Evolutionary conservation across 768 basidiomycete genomes (phyloP).

Genomic region (Rhizopogon rudus): DNA sequence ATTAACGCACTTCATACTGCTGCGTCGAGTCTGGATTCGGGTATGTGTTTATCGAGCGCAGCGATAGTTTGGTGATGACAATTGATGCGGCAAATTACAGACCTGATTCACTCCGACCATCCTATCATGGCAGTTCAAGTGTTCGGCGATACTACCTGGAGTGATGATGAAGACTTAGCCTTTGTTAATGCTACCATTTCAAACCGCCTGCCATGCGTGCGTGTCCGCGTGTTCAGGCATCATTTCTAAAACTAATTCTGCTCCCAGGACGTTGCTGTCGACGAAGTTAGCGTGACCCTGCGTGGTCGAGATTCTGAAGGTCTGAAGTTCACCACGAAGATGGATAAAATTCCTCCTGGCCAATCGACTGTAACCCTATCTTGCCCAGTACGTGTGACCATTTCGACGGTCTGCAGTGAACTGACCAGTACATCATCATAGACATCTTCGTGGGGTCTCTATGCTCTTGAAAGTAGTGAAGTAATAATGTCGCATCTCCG

Average conservation of each 20-base stretch:
- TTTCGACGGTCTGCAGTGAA: not conserved
- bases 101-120: constrained; percentile 65
- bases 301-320: constrained; percentile 59
- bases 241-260: constrained; percentile 7
- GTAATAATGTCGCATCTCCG: constrained; percentile 58
- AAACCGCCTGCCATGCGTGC: constrained; percentile 75
- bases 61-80: constrained; percentile 1
- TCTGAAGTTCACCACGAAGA: constrained; percentile 46
- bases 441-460: constrained; percentile 70
- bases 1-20: constrained; percentile 44
- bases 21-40: constrained; percentile 48
- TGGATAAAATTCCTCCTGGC: constrained; percentile 50
- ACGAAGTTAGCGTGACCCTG: constrained; percentile 58
- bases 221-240: constrained; percentile 19
- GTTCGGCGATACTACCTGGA: constrained; percentile 39
- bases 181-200: constrained; percentile 52
- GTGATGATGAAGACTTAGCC: constrained; percentile 63
- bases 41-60: constrained; percentile 28
- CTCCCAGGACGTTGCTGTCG: constrained; percentile 52
- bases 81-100: constrained; percentile 33
- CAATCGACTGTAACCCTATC: constrained; percentile 52
- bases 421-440: constrained; percentile 21
- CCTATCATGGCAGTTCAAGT: constrained; percentile 57
- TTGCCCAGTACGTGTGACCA: constrained; percentile 57
- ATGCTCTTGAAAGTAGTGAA: constrained; percentile 63